A percentile compares a stretch with the other conserved stretches of the same genome.
phyloP scores from a whole-genome alignment of 805 yeast genomes.

The Yamadazyma takamatsuzukensis region DNA sequence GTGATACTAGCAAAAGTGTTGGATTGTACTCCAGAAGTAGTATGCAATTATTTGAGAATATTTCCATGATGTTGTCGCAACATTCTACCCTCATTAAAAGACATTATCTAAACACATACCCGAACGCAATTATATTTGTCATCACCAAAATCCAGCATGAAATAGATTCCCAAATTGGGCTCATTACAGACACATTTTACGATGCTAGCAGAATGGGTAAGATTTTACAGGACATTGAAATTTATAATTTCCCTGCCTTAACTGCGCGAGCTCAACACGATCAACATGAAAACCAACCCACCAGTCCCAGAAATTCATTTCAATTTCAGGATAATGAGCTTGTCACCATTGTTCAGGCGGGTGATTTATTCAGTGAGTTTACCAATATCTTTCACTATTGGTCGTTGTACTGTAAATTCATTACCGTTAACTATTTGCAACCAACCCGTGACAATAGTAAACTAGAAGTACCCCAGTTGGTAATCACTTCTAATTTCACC shows the following conservation, averaged over 20 bases:
- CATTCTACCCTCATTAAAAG: constrained; percentile 75
- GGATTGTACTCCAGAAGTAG: constrained; percentile 60
- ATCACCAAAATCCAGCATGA: constrained; percentile 76
- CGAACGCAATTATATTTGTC: constrained; percentile 57
- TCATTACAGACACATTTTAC: constrained; percentile 80
- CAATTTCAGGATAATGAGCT: constrained; percentile 28
- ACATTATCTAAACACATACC: constrained; percentile 57
- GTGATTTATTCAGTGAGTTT: constrained; percentile 65
- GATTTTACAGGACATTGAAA: constrained; percentile 49
- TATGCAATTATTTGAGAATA: constrained; percentile 73
- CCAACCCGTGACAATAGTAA: constrained; percentile 20
- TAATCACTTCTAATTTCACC: constrained; percentile 52
- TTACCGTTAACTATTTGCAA: constrained; percentile 58
- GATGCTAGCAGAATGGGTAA: constrained; percentile 64
- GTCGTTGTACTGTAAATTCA: constrained; percentile 74
- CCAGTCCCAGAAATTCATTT: constrained; percentile 12
- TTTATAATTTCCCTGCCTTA: constrained; percentile 40
- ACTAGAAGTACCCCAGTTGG: constrained; percentile 47
- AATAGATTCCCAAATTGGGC: constrained; percentile 88
- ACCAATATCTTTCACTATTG: constrained; percentile 80
- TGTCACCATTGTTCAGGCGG: constrained; percentile 58
- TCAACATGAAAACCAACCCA: constrained; percentile 2
- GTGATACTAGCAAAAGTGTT: constrained; percentile 22
- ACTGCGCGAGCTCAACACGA: constrained; percentile 12
- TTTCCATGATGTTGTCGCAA: constrained; percentile 79